Conservation (phyloP, 1,139 yeast genomes). For the Debaryomycetaceae sp. region DNA sequence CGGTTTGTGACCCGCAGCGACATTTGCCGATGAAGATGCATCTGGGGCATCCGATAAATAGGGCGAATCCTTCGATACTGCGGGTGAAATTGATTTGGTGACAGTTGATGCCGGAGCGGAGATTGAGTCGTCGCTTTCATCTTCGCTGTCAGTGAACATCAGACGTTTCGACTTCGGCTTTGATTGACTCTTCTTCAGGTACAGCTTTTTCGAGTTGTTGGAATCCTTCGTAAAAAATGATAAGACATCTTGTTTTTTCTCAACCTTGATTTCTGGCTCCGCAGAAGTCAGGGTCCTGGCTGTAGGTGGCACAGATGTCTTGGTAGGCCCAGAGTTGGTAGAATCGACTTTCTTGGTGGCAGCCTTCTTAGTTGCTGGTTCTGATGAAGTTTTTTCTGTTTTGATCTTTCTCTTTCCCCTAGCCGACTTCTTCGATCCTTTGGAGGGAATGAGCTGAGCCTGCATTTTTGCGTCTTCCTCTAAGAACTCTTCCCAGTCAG, state of each 20-base stretch:
- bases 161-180: constrained; percentile 6
- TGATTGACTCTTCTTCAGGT: constrained; percentile 5
- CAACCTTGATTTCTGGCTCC: not conserved
- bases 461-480: constrained; percentile 31
- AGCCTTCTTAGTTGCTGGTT: constrained; percentile 11
- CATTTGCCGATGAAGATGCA: constrained; percentile 3
- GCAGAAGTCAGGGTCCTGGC: constrained; percentile 1
- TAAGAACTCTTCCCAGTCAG: constrained; percentile 62
- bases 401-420: constrained; percentile 20
- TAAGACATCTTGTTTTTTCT: constrained; percentile 3
- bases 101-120: constrained; percentile 16
- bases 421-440: constrained; percentile 26
- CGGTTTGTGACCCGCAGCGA: constrained; percentile 8
- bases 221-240: constrained; percentile 8
- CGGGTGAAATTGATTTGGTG: not conserved
- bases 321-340: constrained; percentile 1
- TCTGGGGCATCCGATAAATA: constrained; percentile 1
- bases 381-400: constrained; percentile 11
- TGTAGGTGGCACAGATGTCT: not conserved
- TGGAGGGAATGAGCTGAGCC: constrained; percentile 25
- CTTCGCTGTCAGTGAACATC: constrained; percentile 32
- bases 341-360: constrained; percentile 3
- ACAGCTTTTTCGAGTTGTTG: constrained; percentile 2
- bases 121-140: constrained; percentile 12
- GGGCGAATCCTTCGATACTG: constrained; percentile 2